phyloP scores from a whole-genome alignment of 352 stramenopile species.

The Phytophthora colocasiae region DNA sequence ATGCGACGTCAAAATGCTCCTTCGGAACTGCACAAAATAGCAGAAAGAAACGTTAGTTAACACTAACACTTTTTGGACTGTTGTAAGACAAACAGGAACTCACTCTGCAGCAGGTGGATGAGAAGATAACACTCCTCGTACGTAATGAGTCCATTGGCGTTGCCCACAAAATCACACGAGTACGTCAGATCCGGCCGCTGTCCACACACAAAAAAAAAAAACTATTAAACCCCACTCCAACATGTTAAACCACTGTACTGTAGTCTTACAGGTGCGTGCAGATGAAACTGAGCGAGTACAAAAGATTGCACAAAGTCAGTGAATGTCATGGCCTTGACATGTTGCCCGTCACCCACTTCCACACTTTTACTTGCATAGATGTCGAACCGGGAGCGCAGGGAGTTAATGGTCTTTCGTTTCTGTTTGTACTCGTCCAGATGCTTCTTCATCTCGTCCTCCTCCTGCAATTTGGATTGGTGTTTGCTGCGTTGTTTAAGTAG shows the following conservation, averaged over 20 bases:
- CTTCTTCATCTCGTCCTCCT: constrained; percentile 71
- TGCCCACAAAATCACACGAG: constrained; percentile 75
- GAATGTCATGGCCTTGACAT: constrained; percentile 72
- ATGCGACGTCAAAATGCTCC: constrained; percentile 82
- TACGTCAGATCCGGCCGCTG: constrained; percentile 70
- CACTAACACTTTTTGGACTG: background rate
- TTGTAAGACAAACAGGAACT: constrained; percentile 5
- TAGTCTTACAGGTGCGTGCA: constrained; percentile 53
- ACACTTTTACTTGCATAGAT: constrained; percentile 63
- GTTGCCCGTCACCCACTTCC: constrained; percentile 25
- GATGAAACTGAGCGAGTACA: constrained; percentile 74
- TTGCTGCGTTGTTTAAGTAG: constrained; percentile 72
- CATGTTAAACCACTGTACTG: background rate
- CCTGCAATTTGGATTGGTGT: constrained; percentile 64
- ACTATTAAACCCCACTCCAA: constrained; percentile 3
- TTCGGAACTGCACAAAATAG: constrained; percentile 55
- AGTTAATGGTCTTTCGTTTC: constrained; percentile 42
- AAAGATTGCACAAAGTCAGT: constrained; percentile 85
- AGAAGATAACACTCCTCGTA: constrained; percentile 87
- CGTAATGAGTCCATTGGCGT: constrained; percentile 75
- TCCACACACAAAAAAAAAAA: background rate
- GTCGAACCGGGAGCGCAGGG: constrained; percentile 60
- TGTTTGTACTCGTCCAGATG: constrained; percentile 75
- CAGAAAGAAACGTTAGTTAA: constrained; percentile 3
- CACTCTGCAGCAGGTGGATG: constrained; percentile 81